Percentiles rank a stretch among this genome's conserved stretches.
Conservation (phyloP, 176 grass and related monocot genomes). For the Carex parvula region DNA sequence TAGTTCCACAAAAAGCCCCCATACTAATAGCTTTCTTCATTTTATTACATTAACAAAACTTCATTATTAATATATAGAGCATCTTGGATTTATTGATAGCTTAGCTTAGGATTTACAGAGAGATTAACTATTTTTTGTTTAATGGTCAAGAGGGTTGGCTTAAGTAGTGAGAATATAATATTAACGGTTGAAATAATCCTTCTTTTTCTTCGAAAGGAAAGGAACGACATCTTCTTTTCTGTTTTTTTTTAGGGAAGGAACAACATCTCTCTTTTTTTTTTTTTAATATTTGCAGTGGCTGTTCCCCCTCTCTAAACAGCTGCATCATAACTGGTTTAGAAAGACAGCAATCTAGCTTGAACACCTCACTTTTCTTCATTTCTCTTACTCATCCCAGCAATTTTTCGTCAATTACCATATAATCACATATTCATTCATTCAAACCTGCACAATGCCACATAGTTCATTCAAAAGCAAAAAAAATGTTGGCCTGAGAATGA, state of each 20-base stretch:
- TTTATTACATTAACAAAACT: not conserved
- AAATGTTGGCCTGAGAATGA: not conserved
- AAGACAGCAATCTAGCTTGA: no score
- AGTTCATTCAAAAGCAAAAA: not conserved
- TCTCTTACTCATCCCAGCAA: not conserved
- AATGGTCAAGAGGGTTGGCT: not conserved
- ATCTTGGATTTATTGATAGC: not conserved
- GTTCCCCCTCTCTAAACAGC: not conserved
- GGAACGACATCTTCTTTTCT: not conserved
- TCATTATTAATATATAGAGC: not conserved
- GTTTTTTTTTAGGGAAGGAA: no score
- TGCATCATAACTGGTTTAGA: not conserved
- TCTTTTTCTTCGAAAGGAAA: not conserved
- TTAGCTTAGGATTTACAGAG: not conserved
- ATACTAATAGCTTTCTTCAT: not conserved
- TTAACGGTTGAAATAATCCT: not conserved
- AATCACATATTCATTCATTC: not conserved
- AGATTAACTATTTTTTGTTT: not conserved
- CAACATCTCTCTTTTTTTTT: no score
- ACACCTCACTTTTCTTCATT: not conserved
- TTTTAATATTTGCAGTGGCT: no score
- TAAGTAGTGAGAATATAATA: conserved; percentile 2
- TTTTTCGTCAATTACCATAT: not conserved
- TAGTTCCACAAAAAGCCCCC: not conserved
- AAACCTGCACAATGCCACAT: not conserved